Conservation (phyloP, 1,139 yeast genomes). For the Lizanozyma gosingica region DNA sequence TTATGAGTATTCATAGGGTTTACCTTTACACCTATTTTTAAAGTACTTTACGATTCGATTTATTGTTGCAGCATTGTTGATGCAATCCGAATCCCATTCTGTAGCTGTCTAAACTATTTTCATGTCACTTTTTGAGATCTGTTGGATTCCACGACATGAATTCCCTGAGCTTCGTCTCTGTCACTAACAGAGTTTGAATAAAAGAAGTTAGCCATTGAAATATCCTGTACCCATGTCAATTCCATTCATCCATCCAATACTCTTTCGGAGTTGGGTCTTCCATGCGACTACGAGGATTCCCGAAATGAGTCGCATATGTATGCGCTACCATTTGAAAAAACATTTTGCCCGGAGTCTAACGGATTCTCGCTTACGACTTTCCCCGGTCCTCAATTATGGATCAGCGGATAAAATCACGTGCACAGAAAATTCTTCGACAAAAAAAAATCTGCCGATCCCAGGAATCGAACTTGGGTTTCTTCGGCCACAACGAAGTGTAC, state of each 20-base stretch:
- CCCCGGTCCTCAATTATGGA: not conserved
- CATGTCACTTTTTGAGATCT: too few relatives aligned
- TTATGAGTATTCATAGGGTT: too few relatives aligned
- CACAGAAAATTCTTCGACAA: too few relatives aligned
- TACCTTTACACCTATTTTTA: too few relatives aligned
- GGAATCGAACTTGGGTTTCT: conserved; percentile 50
- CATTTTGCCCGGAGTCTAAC: not conserved
- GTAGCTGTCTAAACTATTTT: too few relatives aligned
- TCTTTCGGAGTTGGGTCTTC: not conserved
- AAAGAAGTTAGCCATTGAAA: not conserved
- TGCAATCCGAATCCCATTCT: too few relatives aligned
- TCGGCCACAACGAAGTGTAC: conserved; percentile 51
- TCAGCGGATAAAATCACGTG: not conserved
- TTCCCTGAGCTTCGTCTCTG: too few relatives aligned
- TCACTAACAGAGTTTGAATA: not conserved
- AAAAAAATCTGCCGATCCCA: conserved; percentile 50
- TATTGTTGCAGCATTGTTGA: too few relatives aligned
- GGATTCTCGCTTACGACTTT: not conserved
- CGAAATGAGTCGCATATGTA: not conserved
- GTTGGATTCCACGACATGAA: too few relatives aligned
- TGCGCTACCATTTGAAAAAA: not conserved
- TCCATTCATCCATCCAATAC: not conserved
- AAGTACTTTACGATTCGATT: too few relatives aligned
- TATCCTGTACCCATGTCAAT: too few relatives aligned
- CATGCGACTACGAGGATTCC: not conserved